Base-by-base conservation (phyloP, 192 early-diverging fungal species). In the Coemansia brasiliensis region DNA sequence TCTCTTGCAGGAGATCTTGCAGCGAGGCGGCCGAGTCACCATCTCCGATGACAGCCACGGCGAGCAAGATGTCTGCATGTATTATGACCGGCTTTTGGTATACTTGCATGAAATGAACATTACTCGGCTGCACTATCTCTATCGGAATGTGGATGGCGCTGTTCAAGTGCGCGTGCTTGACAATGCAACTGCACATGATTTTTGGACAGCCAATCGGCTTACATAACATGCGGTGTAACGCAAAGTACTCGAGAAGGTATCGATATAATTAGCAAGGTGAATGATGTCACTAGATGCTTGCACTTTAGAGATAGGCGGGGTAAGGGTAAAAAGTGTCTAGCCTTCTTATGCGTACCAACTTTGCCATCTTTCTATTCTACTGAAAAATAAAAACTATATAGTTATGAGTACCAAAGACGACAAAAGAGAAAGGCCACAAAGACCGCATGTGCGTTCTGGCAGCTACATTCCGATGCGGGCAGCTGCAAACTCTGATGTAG, bases 21-120 rank as follows among this genome's bases (percentile, higher is more conserved):
- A 58, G 2, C 81, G 84, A 27, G 85, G 84, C 29, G 90, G 92
- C 9, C 82, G 81, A 18, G 84, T 96, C 39, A 94, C 92, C 3
- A 69, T 99, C 3, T 90, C 90, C 7, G 96, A 99, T 59, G 96
- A 99, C 72, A 88, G 88, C 42, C 96, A 99, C 63, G 94, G 94
- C 7, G 92, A 92, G 16, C 52, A 83, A 24, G 91, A 92, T 55
- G 88, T 99, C 22, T 92, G 90, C 32, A 80, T 94, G 83, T 64
- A 92, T 66, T 99, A 99, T 72, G 77, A 85, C 32, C 72, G 83
- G 20, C 69, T 96, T 24, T 73, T 68, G 21, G 62, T 42, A 5
- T 98, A 97, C 70, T 70, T 98, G 39, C 45, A 67, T 29, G 82
- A 86, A 21, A 83, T 89, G 80, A 83, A 82, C 20, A 69, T 90